Percentiles rank a stretch among this genome's conserved stretches.
These are phyloP conservation scores for Exserohilum rostratum DNA, from an alignment of 2,329 filamentous ascomycete genomes.

Conservation along the genomic window DNA sequence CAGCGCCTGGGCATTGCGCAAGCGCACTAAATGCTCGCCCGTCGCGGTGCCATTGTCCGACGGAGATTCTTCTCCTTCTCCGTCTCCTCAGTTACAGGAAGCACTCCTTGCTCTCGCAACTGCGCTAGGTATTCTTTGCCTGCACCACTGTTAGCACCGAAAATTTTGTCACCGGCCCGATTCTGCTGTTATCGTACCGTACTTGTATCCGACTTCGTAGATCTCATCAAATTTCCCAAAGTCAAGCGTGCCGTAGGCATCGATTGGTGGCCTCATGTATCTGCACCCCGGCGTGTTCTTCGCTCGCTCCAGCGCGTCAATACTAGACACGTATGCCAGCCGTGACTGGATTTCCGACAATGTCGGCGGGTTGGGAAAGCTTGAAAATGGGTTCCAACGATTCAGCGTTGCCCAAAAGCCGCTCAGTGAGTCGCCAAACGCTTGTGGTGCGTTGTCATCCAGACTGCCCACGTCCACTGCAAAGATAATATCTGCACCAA, in stretches of 20 bases:
- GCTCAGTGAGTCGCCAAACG: conserved; percentile 91
- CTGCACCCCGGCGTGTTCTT: conserved; percentile 90
- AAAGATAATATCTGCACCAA: conserved; percentile 93
- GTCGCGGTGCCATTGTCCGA: conserved; percentile 59
- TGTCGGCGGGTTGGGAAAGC: conserved; percentile 88
- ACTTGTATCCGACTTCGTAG: conserved; percentile 85
- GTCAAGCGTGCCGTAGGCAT: conserved; percentile 90
- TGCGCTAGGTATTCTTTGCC: conserved; percentile 76
- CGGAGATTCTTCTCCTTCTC: conserved; percentile 58
- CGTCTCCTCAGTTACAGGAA: conserved; percentile 63
- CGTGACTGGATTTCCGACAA: conserved; percentile 94
- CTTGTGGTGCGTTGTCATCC: conserved; percentile 89
- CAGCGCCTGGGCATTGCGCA: conserved; percentile 6
- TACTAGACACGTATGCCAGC: conserved; percentile 91
- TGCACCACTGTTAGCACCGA: conserved; percentile 3
- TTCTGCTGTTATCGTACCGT: conserved; percentile 51
- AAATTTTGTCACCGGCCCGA: background rate
- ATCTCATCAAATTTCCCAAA: conserved; percentile 99
- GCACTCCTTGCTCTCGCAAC: conserved; percentile 76
- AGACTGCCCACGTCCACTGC: conserved; percentile 92
- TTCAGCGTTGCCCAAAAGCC: conserved; percentile 95
- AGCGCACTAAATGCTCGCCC: conserved; percentile 26
- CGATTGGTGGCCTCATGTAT: conserved; percentile 96
- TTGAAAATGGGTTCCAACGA: conserved; percentile 94
- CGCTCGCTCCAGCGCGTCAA: conserved; percentile 91